phyloP scores from a whole-genome alignment of 139 green algal species.

The Desmodesmus armatus region DNA sequence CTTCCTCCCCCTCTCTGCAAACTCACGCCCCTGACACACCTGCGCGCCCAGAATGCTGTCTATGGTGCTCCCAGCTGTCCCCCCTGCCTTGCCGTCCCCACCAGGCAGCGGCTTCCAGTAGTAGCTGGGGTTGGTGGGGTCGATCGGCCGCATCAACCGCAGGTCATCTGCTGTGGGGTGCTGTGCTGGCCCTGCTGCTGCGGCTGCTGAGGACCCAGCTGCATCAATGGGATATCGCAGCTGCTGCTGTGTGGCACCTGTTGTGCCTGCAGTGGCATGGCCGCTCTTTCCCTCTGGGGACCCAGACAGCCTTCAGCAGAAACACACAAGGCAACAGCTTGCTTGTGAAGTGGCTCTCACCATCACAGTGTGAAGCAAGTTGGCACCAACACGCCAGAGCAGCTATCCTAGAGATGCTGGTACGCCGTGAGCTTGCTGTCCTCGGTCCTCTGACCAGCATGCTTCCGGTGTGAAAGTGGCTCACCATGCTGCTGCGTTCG shows the following conservation, averaged over 20 bases:
- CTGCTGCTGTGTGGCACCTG: neutral
- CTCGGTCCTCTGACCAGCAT: too few relatives aligned
- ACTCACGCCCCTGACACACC: too few relatives aligned
- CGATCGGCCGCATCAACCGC: conserved; percentile 19
- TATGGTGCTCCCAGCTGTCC: neutral
- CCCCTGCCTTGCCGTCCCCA: neutral
- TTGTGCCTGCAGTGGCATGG: neutral
- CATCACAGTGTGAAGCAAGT: too few relatives aligned
- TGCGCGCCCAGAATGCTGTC: conserved; percentile 8
- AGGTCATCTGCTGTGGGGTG: neutral
- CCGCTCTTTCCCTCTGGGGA: neutral
- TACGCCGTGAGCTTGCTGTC: too few relatives aligned
- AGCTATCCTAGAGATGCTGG: too few relatives aligned
- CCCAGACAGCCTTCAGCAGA: neutral
- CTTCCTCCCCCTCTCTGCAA: too few relatives aligned
- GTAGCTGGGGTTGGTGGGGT: conserved; percentile 26
- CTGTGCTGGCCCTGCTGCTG: neutral
- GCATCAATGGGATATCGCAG: neutral
- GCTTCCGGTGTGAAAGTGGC: too few relatives aligned
- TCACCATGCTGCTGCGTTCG: neutral
- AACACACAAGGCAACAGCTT: too few relatives aligned
- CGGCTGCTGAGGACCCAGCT: neutral
- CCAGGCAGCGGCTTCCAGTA: conserved; percentile 39
- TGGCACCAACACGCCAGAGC: too few relatives aligned
- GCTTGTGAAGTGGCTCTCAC: too few relatives aligned